Conservation (phyloP, 23 red algal genomes). For the Gracilaria domingensis region DNA sequence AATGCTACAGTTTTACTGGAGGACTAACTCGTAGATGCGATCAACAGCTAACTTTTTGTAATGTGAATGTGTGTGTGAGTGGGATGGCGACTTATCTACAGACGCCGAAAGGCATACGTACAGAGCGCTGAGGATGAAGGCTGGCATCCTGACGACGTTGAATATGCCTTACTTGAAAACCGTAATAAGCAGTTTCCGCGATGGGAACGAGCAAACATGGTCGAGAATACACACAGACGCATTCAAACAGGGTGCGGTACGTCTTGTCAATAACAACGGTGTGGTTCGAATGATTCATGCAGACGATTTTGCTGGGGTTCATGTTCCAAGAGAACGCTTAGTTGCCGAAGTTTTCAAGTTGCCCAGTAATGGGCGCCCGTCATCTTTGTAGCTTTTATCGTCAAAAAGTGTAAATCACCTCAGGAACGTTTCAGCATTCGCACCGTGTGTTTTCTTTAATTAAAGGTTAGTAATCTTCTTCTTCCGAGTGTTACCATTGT, state of each 20-base stretch:
- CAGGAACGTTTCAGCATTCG: background rate
- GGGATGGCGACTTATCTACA: conserved; percentile 63
- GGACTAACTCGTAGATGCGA: no score
- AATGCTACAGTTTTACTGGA: no score
- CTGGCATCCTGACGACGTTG: conserved; percentile 32
- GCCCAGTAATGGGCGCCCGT: background rate
- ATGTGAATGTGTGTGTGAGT: no score
- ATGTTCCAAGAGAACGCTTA: conserved; percentile 47
- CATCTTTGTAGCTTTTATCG: background rate
- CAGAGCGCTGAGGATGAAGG: conserved; percentile 19
- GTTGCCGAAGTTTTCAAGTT: conserved; percentile 1
- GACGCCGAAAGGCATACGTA: conserved; percentile 59
- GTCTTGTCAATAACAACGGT: conserved; percentile 44
- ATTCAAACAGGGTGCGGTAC: conserved; percentile 59
- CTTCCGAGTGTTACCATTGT: conserved; percentile 9
- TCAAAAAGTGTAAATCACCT: background rate
- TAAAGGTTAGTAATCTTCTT: conserved; percentile 42
- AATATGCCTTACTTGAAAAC: conserved; percentile 33
- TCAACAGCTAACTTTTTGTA: no score
- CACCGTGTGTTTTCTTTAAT: conserved; percentile 3
- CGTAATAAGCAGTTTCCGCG: conserved; percentile 41
- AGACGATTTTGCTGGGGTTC: conserved; percentile 66
- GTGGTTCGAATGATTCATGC: conserved; percentile 46
- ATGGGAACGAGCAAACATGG: conserved; percentile 63
- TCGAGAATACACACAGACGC: conserved; percentile 49